Conservation (phyloP, 2,329 filamentous ascomycete genomes). For the Aspergillus calidoustus region DNA sequence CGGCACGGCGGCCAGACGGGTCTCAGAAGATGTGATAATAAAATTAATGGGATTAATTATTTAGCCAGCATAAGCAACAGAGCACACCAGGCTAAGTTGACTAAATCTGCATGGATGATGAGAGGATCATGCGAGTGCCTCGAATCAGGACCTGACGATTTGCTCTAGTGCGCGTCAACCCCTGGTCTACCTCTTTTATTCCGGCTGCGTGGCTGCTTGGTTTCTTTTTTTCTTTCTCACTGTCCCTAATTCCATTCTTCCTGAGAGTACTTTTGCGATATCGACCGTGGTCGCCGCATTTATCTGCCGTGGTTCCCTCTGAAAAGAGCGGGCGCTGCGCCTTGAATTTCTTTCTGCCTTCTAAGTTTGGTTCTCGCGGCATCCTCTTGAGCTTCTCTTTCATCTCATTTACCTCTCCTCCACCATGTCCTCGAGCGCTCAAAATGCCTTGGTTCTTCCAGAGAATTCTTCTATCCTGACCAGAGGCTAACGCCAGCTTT, state of each 20-base stretch:
- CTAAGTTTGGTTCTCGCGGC: constrained; percentile 6
- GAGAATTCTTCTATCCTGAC: constrained; percentile 1
- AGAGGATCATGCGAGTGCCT: neutral
- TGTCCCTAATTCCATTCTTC: neutral
- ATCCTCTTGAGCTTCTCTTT: neutral
- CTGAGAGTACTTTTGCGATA: neutral
- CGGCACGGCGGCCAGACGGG: neutral
- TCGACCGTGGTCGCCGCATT: constrained; percentile 2
- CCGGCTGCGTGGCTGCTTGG: neutral
- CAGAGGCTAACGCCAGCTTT: constrained; percentile 12
- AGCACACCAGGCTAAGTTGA: neutral
- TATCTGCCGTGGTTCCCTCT: neutral
- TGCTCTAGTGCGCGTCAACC: neutral
- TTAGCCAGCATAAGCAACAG: neutral
- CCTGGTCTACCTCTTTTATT: neutral
- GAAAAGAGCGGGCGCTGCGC: neutral
- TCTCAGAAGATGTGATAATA: neutral
- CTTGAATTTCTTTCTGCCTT: constrained; percentile 5
- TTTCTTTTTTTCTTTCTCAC: neutral
- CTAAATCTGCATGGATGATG: constrained; percentile 1
- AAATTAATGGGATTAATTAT: neutral
- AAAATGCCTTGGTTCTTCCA: neutral
- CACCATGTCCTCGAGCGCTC: constrained; percentile 7
- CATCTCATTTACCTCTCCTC: neutral
- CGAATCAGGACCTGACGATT: constrained; percentile 5